phyloP scores from a whole-genome alignment of 1,284 basidiomycete species.

The Thelephora terrestris region DNA sequence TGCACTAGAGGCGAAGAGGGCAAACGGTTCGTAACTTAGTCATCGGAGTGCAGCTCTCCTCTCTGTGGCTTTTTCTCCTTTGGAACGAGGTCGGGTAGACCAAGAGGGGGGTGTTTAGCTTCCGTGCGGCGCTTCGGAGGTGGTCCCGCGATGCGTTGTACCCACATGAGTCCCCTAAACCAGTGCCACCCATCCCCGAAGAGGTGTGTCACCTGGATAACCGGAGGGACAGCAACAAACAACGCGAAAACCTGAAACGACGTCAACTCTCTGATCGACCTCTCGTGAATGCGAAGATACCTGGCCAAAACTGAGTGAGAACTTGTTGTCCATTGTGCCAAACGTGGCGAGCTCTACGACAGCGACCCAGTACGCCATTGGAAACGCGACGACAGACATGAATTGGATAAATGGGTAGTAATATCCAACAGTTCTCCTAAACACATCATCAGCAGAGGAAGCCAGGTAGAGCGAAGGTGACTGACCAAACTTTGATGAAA shows the following conservation, averaged over 20 bases:
- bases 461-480: not conserved
- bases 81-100: too few relatives aligned
- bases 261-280: not conserved
- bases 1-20: too few relatives aligned
- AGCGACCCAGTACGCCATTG: conserved; percentile 2
- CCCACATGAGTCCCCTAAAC: not conserved
- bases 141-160: not conserved
- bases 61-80: too few relatives aligned
- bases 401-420: conserved; percentile 6
- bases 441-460: not conserved
- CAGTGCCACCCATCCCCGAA: not conserved
- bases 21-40: too few relatives aligned
- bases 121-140: not conserved
- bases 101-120: too few relatives aligned
- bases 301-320: conserved; percentile 5
- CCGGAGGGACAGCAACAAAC: conserved; percentile 5
- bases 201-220: not conserved
- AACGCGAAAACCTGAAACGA: conserved; percentile 1
- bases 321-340: not conserved
- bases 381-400: not conserved
- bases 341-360: not conserved
- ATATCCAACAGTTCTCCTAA: conserved; percentile 1
- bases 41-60: too few relatives aligned
- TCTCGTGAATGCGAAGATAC: not conserved
- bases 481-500: conserved; percentile 3